phyloP scores from a whole-genome alignment of 176 grass and related monocot species.

The Musa troglodytarum region DNA sequence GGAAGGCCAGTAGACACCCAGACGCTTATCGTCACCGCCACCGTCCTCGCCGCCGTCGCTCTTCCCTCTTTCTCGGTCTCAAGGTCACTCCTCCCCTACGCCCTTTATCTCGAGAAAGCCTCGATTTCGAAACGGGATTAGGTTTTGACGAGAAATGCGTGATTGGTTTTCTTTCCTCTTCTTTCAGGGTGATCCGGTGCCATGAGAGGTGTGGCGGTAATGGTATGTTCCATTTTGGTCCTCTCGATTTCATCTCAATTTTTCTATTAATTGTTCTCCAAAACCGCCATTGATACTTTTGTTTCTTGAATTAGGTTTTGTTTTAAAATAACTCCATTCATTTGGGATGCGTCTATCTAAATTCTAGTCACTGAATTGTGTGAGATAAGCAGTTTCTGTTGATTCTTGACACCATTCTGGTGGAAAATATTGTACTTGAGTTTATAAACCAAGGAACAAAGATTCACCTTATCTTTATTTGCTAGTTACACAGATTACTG shows the following conservation, averaged over 20 bases:
- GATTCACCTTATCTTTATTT: too few species aligned
- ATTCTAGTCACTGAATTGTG: too few species aligned
- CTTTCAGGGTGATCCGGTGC: constrained; percentile 56
- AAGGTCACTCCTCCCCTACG: constrained; percentile 28
- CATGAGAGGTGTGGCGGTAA: constrained; percentile 76
- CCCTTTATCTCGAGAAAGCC: not conserved
- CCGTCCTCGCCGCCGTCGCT: constrained; percentile 51
- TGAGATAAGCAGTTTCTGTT: too few species aligned
- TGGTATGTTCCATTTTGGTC: constrained; percentile 22
- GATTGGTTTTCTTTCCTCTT: not conserved
- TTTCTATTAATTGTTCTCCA: not conserved
- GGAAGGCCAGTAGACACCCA: constrained; percentile 61
- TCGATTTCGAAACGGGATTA: not conserved
- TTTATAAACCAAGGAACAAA: too few species aligned
- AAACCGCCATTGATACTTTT: not conserved
- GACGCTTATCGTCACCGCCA: constrained; percentile 49
- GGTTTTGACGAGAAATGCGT: not conserved
- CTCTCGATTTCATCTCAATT: not conserved
- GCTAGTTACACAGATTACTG: too few species aligned
- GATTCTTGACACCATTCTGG: too few species aligned
- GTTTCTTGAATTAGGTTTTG: not conserved
- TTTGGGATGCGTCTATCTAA: too few species aligned
- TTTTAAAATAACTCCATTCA: not conserved
- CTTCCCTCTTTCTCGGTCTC: constrained; percentile 73
- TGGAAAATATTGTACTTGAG: too few species aligned